Evolutionary conservation across 2,329 filamentous ascomycete genomes (phyloP).

Genomic region (Fusarium sp.): DNA sequence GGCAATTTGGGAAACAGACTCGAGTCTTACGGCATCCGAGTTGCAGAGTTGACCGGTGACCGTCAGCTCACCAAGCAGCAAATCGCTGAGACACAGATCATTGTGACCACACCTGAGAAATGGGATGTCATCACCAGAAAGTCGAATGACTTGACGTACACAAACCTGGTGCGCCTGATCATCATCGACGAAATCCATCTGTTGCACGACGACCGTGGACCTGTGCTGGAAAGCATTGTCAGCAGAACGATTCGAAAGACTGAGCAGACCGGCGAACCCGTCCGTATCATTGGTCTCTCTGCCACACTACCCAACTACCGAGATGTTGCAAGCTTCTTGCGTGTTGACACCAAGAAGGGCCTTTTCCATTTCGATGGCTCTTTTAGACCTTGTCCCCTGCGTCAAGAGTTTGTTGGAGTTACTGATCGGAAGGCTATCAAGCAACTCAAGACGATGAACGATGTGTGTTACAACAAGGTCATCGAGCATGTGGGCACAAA

Average conservation of each 20-base stretch:
- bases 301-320: conserved; percentile 97
- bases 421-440: conserved; percentile 99
- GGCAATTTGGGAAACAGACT: conserved; percentile 96
- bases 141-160: conserved; percentile 96
- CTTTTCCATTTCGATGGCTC: conserved; percentile 98
- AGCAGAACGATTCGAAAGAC: conserved; percentile 92
- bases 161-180: conserved; percentile 93
- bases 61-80: conserved; percentile 98
- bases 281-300: conserved; percentile 92
- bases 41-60: conserved; percentile 97
- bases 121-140: conserved; percentile 99
- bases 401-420: conserved; percentile 97
- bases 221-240: conserved; percentile 96
- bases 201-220: conserved; percentile 96
- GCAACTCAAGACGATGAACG: conserved; percentile 99
- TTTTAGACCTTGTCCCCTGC: conserved; percentile 92
- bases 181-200: conserved; percentile 99
- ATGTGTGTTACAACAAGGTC: conserved; percentile 97
- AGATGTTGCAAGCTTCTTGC: conserved; percentile 95
- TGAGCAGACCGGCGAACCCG: conserved; percentile 94
- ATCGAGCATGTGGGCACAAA: conserved; percentile 95
- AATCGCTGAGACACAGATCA: conserved; percentile 97
- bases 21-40: conserved; percentile 90
- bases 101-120: conserved; percentile 98
- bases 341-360: conserved; percentile 87